Conservation (phyloP, 208 protist genomes). For the Leishmania gerbilli region DNA sequence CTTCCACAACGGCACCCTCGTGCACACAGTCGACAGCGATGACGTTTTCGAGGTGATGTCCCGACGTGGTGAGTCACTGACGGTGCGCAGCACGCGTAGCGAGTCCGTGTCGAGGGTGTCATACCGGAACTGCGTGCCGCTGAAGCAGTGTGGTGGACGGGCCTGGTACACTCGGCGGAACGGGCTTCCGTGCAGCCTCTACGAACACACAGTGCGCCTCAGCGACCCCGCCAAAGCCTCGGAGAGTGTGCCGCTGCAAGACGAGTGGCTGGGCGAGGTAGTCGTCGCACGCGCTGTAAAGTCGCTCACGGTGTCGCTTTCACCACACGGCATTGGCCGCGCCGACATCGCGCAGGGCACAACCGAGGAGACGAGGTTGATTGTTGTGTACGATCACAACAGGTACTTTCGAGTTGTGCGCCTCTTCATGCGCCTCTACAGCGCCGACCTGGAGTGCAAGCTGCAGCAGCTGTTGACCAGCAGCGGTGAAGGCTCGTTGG, state of each 20-base stretch:
- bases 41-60: slow-evolving; percentile 31
- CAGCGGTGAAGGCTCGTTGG: not conserved
- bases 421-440: slow-evolving; percentile 42
- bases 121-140: slow-evolving; percentile 59
- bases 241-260: slow-evolving; percentile 54
- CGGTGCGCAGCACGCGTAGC: slow-evolving; percentile 21
- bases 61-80: slow-evolving; percentile 31
- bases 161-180: slow-evolving; percentile 69
- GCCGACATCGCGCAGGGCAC: slow-evolving; percentile 22
- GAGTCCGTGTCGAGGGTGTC: slow-evolving; percentile 30
- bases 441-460: slow-evolving; percentile 15
- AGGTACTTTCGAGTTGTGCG: slow-evolving; percentile 58
- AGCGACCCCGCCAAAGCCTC: slow-evolving; percentile 24
- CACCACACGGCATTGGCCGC: slow-evolving; percentile 15
- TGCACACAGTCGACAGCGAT: slow-evolving; percentile 31
- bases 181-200: slow-evolving; percentile 78
- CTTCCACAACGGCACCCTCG: slow-evolving; percentile 60
- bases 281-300: slow-evolving; percentile 18
- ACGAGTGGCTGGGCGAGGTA: slow-evolving; percentile 75
- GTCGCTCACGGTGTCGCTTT: slow-evolving; percentile 25
- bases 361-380: slow-evolving; percentile 21
- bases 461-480: slow-evolving; percentile 18
- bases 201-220: slow-evolving; percentile 81
- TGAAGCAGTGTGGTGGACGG: slow-evolving; percentile 72
- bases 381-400: slow-evolving; percentile 65